These are phyloP conservation scores for Decorospora gaudefroyi DNA, from an alignment of 2,329 filamentous ascomycete species.

Conservation along the genomic window DNA sequence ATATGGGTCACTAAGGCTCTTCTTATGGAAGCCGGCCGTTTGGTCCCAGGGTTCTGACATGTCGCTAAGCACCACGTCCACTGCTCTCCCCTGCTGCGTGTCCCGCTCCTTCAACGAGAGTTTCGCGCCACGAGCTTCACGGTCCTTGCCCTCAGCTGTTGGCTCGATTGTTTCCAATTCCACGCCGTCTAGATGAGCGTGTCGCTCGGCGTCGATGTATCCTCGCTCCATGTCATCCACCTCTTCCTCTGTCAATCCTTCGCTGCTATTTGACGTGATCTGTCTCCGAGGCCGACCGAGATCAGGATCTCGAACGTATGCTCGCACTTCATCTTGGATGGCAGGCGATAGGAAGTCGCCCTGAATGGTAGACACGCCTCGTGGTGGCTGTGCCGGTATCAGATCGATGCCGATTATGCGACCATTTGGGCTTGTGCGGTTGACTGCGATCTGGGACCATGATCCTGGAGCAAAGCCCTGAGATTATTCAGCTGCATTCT, in stretches of 20 bases:
- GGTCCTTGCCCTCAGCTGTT: conserved; percentile 14
- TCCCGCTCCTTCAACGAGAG: conserved; percentile 44
- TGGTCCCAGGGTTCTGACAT: conserved; percentile 98
- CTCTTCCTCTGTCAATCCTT: conserved; percentile 46
- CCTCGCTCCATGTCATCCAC: conserved; percentile 55
- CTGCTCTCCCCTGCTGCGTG: conserved; percentile 60
- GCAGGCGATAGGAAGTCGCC: conserved; percentile 82
- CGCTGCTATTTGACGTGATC: conserved; percentile 32
- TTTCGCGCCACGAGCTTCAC: conserved; percentile 33
- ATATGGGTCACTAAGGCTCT: conserved; percentile 94
- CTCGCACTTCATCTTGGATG: conserved; percentile 76
- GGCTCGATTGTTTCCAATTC: conserved; percentile 26
- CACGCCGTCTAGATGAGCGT: conserved; percentile 44
- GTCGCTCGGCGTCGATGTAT: conserved; percentile 69
- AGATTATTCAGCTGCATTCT: conserved; percentile 18
- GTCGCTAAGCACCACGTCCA: conserved; percentile 95
- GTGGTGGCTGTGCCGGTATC: conserved; percentile 87
- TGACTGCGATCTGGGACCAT: conserved; percentile 74
- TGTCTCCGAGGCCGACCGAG: conserved; percentile 57
- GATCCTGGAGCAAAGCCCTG: conserved; percentile 74
- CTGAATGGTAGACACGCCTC: conserved; percentile 91
- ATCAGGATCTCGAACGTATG: conserved; percentile 70
- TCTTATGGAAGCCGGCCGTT: conserved; percentile 76
- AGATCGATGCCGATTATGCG: conserved; percentile 90
- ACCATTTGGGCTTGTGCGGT: conserved; percentile 74